These are phyloP conservation scores for Piloderma croceum DNA, from an alignment of 768 basidiomycete genomes.

Conservation along the genomic window DNA sequence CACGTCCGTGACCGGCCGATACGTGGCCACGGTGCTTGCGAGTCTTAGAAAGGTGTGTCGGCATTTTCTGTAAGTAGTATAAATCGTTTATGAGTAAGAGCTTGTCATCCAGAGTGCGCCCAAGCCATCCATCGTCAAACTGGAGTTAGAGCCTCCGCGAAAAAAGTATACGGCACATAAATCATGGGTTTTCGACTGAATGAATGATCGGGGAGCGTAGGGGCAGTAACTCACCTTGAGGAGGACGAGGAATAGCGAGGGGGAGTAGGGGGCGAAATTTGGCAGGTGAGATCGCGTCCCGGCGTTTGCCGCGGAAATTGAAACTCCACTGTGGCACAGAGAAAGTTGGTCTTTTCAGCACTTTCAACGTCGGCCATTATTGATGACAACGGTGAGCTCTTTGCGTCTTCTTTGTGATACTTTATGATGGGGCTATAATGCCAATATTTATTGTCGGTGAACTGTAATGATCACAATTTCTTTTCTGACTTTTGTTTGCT, in stretches of 20 bases:
- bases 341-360: too few species aligned
- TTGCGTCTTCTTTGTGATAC: conserved; percentile 4
- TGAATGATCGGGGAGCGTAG: conserved; percentile 23
- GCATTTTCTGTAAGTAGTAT: conserved; percentile 59
- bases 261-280: conserved; percentile 23
- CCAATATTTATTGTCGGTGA: conserved; percentile 75
- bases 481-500: conserved; percentile 36
- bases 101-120: conserved; percentile 27
- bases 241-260: conserved; percentile 42
- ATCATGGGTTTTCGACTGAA: conserved; percentile 1
- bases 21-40: conserved; percentile 99
- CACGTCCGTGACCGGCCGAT: conserved; percentile 99
- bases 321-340: too few species aligned
- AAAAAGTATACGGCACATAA: too few species aligned
- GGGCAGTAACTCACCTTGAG: conserved; percentile 61
- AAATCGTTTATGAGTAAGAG: background rate
- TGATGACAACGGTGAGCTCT: conserved; percentile 21
- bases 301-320: too few species aligned
- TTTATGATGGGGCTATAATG: conserved; percentile 46
- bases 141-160: conserved; percentile 6
- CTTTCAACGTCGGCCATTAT: too few species aligned
- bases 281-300: too few species aligned
- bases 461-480: conserved; percentile 46
- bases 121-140: conserved; percentile 51
- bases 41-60: conserved; percentile 93